Percentiles rank a stretch among this genome's conserved stretches.
Conservation (phyloP, 257 asterid genomes). For the Rehmannia glutinosa region DNA sequence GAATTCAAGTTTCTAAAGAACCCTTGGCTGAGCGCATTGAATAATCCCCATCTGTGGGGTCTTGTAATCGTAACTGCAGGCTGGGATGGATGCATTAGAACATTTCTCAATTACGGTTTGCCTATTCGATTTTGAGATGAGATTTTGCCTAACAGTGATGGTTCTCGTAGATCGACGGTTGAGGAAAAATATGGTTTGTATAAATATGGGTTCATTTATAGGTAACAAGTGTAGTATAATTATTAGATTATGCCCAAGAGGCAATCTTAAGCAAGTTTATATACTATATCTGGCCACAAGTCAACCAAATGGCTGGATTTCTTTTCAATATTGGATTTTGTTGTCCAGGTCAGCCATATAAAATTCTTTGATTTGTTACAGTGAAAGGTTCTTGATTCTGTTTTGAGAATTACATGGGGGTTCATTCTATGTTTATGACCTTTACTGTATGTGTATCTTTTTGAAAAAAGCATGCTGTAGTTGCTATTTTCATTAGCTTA, state of each 20-base stretch:
- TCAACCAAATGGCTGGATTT: background rate
- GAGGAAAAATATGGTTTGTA: background rate
- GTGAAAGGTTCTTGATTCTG: no score
- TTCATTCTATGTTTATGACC: background rate
- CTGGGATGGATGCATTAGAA: constrained; percentile 84
- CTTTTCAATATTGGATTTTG: background rate
- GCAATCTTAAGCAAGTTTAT: constrained; percentile 2
- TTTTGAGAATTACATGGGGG: background rate
- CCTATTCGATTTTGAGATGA: constrained; percentile 57
- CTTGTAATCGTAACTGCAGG: constrained; percentile 85
- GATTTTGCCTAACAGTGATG: background rate
- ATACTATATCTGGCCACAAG: constrained; percentile 4
- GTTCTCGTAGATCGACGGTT: background rate
- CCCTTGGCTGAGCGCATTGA: constrained; percentile 54
- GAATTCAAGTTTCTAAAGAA: constrained; percentile 69
- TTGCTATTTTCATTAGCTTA: background rate
- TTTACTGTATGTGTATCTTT: background rate
- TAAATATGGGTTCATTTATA: background rate
- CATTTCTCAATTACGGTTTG: constrained; percentile 81
- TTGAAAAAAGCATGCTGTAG: background rate
- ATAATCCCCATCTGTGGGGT: constrained; percentile 80
- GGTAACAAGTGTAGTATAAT: background rate
- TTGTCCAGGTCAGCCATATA: background rate
- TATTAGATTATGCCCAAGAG: background rate
- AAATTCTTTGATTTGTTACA: constrained; percentile 3